Evolutionary conservation across 306 rosid species (phyloP), one percentile per base, ranked within the genome.

Genomic region (Medicago lupulina): DNA sequence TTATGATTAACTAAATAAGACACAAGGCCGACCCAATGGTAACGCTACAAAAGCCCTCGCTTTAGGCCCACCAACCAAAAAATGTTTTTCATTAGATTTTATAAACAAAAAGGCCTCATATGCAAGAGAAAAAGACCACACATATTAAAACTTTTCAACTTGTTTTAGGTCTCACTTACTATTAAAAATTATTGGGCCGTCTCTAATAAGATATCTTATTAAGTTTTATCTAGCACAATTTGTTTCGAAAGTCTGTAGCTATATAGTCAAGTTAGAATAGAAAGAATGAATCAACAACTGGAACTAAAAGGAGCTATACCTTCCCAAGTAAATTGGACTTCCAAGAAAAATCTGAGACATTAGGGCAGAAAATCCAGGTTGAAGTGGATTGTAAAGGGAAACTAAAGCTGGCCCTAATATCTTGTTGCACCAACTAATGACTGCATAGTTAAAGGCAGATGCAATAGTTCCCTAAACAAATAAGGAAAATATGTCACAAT

Each of bases 331-430:
- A 61, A 95, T 75, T 76, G 96, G 88, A 72, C 89, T 95, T 81
- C 98, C 98, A 34, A 95, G 91, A 82, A 95, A 92, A 70, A 95
- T 76, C 78, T 83, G 90, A 70, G 98, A 92, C 60, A 95, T 44
- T 39, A 90, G 8, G 7, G 98, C 74, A 49, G 98, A 87, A 58
- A 86, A 85, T 1, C 79, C 89, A 84, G 98, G 98, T 73, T 95
- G 98, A 76, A 95, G 92, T 49, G 98, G 98, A 61, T 73, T 87
- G 79, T 95, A 95, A 62, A 92, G 93, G 72, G 98, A 82, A 68
- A 92, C 93, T 86, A 95, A 78, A 74, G 97, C 77, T 73, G 98
- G 98, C 67, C 98, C 98, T 79, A 95, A 80, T 63, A 95, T 90
- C 83, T 87, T 95, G 82, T 90, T 92, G 87, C 91, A 70, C 98